A percentile compares a stretch with the other conserved stretches of the same genome.
These are phyloP conservation scores for Camelina neglecta DNA, from an alignment of 345 rosid genomes.

Conservation along the genomic window DNA sequence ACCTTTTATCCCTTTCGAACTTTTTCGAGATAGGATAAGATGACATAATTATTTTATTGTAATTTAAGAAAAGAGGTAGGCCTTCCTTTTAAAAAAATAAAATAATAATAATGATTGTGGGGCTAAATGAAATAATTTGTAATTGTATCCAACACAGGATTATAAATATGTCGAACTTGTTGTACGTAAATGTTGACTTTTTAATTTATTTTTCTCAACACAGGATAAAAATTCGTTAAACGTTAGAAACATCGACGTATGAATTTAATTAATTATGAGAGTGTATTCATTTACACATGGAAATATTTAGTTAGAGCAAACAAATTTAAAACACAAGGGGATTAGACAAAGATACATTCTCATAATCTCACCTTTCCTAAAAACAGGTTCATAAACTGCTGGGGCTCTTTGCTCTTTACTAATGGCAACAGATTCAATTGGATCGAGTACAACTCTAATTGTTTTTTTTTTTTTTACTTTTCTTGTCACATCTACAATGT, in stretches of 20 bases:
- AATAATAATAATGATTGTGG: neutral
- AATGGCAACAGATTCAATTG: neutral
- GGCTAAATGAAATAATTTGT: slow-evolving; percentile 6
- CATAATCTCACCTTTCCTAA: too few species aligned
- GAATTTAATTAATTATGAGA: too few species aligned
- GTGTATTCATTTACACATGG: too few species aligned
- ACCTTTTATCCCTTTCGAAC: slow-evolving; percentile 22
- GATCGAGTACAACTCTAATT: neutral
- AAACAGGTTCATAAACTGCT: too few species aligned
- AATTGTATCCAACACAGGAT: neutral
- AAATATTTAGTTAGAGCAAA: too few species aligned
- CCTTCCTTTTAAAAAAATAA: neutral
- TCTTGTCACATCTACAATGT: neutral
- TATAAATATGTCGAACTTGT: neutral
- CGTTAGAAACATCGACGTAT: too few species aligned
- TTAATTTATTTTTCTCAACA: neutral
- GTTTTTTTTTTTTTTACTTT: neutral
- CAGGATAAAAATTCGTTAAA: neutral
- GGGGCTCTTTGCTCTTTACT: too few species aligned
- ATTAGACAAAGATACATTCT: too few species aligned
- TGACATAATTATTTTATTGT: slow-evolving; percentile 18
- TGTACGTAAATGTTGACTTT: neutral
- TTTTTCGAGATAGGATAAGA: slow-evolving; percentile 33
- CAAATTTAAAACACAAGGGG: too few species aligned
- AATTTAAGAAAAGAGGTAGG: neutral